phyloP scores from a whole-genome alignment of 805 yeast species.

The Candida maesae region DNA sequence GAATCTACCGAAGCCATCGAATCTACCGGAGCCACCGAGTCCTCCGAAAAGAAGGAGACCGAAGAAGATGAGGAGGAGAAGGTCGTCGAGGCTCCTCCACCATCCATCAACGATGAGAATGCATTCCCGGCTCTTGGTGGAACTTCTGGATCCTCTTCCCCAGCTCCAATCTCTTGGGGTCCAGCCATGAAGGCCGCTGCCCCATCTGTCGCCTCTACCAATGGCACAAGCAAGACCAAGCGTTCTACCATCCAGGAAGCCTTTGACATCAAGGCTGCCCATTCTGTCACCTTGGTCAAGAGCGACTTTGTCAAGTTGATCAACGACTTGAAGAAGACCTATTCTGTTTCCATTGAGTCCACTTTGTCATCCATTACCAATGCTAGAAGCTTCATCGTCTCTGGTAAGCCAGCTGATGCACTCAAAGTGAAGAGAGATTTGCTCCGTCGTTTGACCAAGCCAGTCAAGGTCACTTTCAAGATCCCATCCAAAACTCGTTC shows the following conservation, averaged over 20 bases:
- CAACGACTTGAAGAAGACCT: slow-evolving; percentile 53
- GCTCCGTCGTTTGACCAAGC: slow-evolving; percentile 72
- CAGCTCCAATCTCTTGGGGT: slow-evolving; percentile 27
- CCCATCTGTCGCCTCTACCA: slow-evolving; percentile 15
- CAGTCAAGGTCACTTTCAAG: slow-evolving; percentile 53
- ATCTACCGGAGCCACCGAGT: background rate
- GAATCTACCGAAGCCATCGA: too few species aligned
- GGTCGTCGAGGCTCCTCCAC: slow-evolving; percentile 24
- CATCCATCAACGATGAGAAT: slow-evolving; percentile 46
- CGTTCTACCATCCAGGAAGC: slow-evolving; percentile 42
- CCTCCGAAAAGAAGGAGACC: background rate
- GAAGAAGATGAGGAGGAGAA: slow-evolving; percentile 8
- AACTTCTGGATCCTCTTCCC: background rate
- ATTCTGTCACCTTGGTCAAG: slow-evolving; percentile 60
- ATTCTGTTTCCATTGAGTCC: slow-evolving; percentile 72
- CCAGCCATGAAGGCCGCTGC: slow-evolving; percentile 32
- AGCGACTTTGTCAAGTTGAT: slow-evolving; percentile 68
- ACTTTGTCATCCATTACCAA: slow-evolving; percentile 72
- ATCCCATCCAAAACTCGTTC: slow-evolving; percentile 79
- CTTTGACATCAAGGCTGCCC: slow-evolving; percentile 66
- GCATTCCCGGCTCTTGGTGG: slow-evolving; percentile 68
- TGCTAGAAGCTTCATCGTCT: slow-evolving; percentile 77
- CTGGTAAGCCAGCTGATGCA: slow-evolving; percentile 68
- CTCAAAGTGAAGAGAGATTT: slow-evolving; percentile 70
- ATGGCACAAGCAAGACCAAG: slow-evolving; percentile 6